Percentiles rank a stretch among this genome's conserved stretches.
These are phyloP conservation scores for Dactylorhiza incarnata DNA, from an alignment of 106 monocot genomes.

Conservation along the genomic window DNA sequence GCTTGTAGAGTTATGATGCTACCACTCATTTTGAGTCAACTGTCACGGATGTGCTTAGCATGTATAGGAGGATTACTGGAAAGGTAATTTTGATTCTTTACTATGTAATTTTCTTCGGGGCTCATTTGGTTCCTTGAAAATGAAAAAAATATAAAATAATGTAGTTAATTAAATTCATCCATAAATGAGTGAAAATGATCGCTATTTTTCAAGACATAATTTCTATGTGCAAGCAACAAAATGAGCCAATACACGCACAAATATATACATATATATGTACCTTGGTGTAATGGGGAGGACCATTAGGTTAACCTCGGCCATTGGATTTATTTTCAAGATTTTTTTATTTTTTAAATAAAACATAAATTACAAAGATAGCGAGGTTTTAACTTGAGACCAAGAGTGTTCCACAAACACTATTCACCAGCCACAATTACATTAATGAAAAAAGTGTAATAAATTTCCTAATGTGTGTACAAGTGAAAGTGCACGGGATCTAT, in stretches of 20 bases:
- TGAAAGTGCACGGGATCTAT: no score
- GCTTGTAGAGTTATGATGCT: conserved; percentile 89
- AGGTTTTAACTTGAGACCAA: no score
- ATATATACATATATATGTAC: no score
- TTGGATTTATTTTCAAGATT: no score
- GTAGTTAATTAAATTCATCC: not conserved
- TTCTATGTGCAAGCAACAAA: not conserved
- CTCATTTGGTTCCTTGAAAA: not conserved
- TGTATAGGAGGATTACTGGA: conserved; percentile 90
- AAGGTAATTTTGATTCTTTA: conserved; percentile 45
- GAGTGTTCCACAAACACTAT: no score
- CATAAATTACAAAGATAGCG: no score
- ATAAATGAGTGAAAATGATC: not conserved
- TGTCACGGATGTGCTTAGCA: conserved; percentile 79
- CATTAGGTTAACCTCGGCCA: no score
- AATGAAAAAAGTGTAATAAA: no score
- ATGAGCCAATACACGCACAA: not conserved
- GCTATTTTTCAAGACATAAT: not conserved
- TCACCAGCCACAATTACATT: no score
- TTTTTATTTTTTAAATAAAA: no score
- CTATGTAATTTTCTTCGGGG: not conserved
- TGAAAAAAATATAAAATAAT: not conserved
- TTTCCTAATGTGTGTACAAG: no score
- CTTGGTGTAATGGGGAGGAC: no score
- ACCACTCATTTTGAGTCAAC: conserved; percentile 97